Base-by-base conservation (phyloP, 192 early-diverging fungal species). In the Obelidium mucronatum region DNA sequence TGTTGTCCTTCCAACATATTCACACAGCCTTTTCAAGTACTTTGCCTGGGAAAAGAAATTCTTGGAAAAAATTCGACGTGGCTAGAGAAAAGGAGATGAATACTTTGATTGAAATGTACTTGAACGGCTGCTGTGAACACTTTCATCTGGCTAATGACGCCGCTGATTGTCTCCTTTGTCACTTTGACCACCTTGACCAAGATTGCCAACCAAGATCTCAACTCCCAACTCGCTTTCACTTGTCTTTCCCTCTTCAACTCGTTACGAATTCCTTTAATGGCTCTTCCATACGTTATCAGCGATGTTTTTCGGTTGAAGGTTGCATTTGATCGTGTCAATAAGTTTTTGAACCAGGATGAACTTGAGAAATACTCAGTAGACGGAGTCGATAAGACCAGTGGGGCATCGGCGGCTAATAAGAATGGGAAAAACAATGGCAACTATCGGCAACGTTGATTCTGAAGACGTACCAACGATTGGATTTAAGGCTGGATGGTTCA, bases 301-400 rank as follows among this genome's bases (percentile, higher is more conserved):
- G 67, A 85, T 2, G 81, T 86, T 36, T 81, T 85, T 51, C 81
- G 85, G 55, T 80, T 88, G 3, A 78, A 83, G 28, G 88, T 91
- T 28, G 88, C 86, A 17, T 75, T 92, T 22, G 81, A 54, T 26
- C 81, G 91, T 34, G 87, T 98, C 48, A 88, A 88, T 53, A 81
- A 83, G 51, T 98, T 94, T 71, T 82, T 98, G 42, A 80, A 76
- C 6, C 92, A 96, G 74, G 79, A 87, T 11, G 92, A 95, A 61
- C 72, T 94, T 39, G 84, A 88, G 77, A 54, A 83, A 61, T 77
- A 80, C 33, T 54, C 53, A 2, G 40, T 26, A 8, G 52, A 56
- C 30, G 40, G 39, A 30, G 52, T 19, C 24, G 60, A 44, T 33
- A 81, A 84, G 17, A 75, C n/a, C n/a, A n/a, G n/a, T n/a, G n/a